phyloP scores from a whole-genome alignment of 2,329 filamentous ascomycete genomes.

The Ceratocystiopsis brevicomis region DNA sequence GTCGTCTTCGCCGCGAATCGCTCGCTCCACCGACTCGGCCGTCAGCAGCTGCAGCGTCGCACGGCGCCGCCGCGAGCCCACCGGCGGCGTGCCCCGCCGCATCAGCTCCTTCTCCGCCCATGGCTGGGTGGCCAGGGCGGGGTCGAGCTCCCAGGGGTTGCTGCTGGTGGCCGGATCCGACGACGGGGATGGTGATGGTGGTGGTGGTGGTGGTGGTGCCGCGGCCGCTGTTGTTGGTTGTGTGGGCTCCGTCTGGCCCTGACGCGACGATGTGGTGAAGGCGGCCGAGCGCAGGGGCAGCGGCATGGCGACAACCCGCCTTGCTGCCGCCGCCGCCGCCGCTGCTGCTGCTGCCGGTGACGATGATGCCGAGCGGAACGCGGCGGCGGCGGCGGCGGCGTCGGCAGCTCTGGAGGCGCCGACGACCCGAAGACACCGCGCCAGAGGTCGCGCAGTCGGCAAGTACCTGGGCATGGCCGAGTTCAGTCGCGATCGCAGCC shows the following conservation, averaged over 20 bases:
- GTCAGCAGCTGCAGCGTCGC: constrained; percentile 35
- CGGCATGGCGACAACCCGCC: too few relatives aligned
- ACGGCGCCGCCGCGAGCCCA: constrained; percentile 73
- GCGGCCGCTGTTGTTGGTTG: too few relatives aligned
- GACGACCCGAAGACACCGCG: constrained; percentile 6
- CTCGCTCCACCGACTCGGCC: not conserved
- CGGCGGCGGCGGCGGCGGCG: not conserved
- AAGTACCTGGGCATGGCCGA: constrained; percentile 7
- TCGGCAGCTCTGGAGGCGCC: not conserved
- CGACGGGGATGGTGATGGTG: not conserved
- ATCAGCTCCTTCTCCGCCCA: constrained; percentile 50
- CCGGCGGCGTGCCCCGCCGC: constrained; percentile 46
- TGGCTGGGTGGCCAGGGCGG: constrained; percentile 45
- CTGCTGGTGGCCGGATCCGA: not conserved
- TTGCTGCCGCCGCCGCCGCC: not conserved
- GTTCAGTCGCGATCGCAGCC: not conserved
- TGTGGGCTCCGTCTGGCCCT: not conserved
- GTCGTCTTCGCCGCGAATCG: not conserved
- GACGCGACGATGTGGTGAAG: constrained; percentile 1
- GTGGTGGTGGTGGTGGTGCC: constrained; percentile 1
- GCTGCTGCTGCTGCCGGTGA: not conserved
- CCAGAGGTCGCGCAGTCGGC: constrained; percentile 9
- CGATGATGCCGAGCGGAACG: not conserved
- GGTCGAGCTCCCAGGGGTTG: constrained; percentile 33
- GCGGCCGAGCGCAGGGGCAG: not conserved